These are phyloP conservation scores for Amanita molliuscula DNA, from an alignment of 768 basidiomycete species.

Conservation along the genomic window DNA sequence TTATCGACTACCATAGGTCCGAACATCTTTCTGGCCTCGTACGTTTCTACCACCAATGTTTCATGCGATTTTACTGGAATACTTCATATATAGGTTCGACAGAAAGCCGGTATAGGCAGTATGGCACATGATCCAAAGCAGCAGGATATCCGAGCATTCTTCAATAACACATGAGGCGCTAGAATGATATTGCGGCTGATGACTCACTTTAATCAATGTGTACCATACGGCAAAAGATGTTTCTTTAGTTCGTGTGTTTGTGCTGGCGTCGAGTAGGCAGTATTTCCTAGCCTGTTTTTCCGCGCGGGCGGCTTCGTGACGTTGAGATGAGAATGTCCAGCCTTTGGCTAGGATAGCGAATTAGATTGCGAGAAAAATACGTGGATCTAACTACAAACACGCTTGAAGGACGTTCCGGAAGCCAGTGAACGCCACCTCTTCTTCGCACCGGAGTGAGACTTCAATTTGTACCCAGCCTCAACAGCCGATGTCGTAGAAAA, in stretches of 20 bases:
- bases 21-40: constrained; percentile 51
- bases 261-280: constrained; percentile 52
- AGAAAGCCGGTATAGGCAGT: constrained; percentile 69
- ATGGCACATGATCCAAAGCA: constrained; percentile 66
- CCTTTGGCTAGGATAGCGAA: constrained; percentile 38
- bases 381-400: constrained; percentile 32
- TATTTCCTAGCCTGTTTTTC: constrained; percentile 57
- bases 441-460: constrained; percentile 73
- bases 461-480: constrained; percentile 66
- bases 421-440: constrained; percentile 69
- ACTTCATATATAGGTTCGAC: constrained; percentile 30
- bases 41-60: constrained; percentile 14
- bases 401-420: constrained; percentile 61
- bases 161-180: constrained; percentile 26
- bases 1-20: constrained; percentile 43
- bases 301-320: constrained; percentile 52
- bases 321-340: constrained; percentile 68
- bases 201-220: constrained; percentile 12
- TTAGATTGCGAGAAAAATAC: background rate
- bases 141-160: constrained; percentile 66
- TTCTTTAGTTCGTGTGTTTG: constrained; percentile 65
- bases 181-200: background rate
- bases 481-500: constrained; percentile 52
- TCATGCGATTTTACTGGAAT: background rate
- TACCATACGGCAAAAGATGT: constrained; percentile 56